Percentiles rank a stretch among this genome's conserved stretches.
Evolutionary conservation across 352 stramenopile genomes (phyloP).

Genomic region (Phytophthora sansomeana): DNA sequence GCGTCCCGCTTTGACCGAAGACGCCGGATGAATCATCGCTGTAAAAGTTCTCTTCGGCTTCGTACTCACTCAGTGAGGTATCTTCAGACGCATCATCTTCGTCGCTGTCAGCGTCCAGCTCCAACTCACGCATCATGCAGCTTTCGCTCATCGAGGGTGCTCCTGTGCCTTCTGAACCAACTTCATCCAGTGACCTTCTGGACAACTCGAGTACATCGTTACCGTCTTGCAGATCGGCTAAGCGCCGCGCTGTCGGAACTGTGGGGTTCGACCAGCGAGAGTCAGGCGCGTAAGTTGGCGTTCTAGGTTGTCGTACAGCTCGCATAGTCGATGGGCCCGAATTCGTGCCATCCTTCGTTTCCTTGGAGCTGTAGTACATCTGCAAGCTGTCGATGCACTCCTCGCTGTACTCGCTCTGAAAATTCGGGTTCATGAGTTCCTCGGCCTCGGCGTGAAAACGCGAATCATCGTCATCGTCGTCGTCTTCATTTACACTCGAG

Average conservation of each 20-base stretch:
- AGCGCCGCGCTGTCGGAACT: neutral
- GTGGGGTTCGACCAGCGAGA: conserved; percentile 13
- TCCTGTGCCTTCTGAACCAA: conserved; percentile 30
- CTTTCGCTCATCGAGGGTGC: conserved; percentile 57
- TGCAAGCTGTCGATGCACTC: conserved; percentile 82
- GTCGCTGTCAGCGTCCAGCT: conserved; percentile 64
- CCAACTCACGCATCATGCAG: conserved; percentile 64
- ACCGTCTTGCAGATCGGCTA: conserved; percentile 22
- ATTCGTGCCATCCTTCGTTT: conserved; percentile 26
- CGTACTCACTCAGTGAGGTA: conserved; percentile 78
- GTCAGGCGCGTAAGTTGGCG: neutral
- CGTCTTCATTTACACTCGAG: conserved; percentile 29
- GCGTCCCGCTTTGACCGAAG: conserved; percentile 68
- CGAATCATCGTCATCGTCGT: conserved; percentile 42
- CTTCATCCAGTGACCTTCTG: conserved; percentile 42
- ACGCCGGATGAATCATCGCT: conserved; percentile 80
- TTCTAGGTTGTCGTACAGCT: conserved; percentile 15
- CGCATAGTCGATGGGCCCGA: conserved; percentile 6
- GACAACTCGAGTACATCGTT: conserved; percentile 34
- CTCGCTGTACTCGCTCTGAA: conserved; percentile 81
- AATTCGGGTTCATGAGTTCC: conserved; percentile 83
- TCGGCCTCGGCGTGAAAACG: conserved; percentile 66
- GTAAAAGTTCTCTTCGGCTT: conserved; percentile 88
- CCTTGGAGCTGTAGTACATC: conserved; percentile 65
- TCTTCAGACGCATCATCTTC: conserved; percentile 40